A percentile compares a stretch with the other conserved stretches of the same genome.
Conservation (phyloP, 805 yeast genomes). For the Kazachstania africana region DNA sequence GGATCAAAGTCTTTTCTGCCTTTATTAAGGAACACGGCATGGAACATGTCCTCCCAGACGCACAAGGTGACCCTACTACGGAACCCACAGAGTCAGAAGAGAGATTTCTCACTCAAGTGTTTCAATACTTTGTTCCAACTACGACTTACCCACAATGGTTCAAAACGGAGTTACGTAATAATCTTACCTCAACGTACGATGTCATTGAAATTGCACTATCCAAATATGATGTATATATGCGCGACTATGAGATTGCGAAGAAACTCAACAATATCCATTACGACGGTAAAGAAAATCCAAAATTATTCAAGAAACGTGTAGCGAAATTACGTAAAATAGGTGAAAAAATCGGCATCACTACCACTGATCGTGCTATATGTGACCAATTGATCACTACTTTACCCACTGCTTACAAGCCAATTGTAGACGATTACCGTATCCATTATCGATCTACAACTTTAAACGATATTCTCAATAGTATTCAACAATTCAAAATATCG, state of each 20-base stretch:
- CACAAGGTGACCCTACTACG: no score
- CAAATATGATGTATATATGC: no score
- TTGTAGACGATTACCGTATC: no score
- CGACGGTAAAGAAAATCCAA: slow-evolving; percentile 2
- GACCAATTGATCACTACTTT: not conserved
- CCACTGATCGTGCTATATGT: not conserved
- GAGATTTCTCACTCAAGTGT: not conserved
- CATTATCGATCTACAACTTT: no score
- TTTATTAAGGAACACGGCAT: no score
- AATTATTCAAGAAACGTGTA: not conserved
- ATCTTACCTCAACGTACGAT: not conserved
- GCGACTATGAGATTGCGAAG: no score
- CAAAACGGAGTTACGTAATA: not conserved
- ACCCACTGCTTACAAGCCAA: no score
- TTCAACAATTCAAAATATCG: no score
- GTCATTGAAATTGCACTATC: not conserved
- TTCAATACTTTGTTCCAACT: not conserved
- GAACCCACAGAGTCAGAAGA: not conserved
- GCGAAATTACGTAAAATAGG: not conserved
- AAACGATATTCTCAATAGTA: no score
- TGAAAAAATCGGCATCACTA: not conserved
- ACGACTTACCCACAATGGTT: not conserved
- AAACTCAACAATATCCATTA: slow-evolving; percentile 1
- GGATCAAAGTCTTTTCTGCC: no score
- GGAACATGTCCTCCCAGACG: no score